Conservation (phyloP, 148 eudicot species). For the Vaccinium myrtillus region DNA sequence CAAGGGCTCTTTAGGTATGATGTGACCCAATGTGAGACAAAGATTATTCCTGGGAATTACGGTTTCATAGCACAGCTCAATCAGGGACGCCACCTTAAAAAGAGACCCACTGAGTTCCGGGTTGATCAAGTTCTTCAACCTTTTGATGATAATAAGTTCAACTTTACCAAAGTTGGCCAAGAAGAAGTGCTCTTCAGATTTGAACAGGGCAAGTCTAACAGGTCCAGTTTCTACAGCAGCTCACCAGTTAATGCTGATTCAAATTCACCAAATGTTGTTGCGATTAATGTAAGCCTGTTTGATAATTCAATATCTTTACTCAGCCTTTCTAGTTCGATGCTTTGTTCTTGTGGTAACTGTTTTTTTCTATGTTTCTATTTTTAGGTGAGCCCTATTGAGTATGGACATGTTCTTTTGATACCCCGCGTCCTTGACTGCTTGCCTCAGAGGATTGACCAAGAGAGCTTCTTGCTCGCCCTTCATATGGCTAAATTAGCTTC, state of each 20-base stretch:
- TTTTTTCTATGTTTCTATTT: background rate
- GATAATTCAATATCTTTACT: background rate
- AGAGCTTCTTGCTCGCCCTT: slow-evolving; percentile 78
- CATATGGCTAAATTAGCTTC: slow-evolving; percentile 72
- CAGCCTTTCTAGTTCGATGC: background rate
- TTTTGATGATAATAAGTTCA: slow-evolving; percentile 78
- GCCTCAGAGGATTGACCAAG: slow-evolving; percentile 78
- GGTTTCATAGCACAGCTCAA: slow-evolving; percentile 91
- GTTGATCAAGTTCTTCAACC: slow-evolving; percentile 87
- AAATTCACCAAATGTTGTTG: slow-evolving; percentile 68
- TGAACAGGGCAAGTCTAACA: slow-evolving; percentile 48
- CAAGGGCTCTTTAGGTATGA: slow-evolving; percentile 55
- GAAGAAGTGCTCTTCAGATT: slow-evolving; percentile 82
- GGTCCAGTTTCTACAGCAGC: slow-evolving; percentile 43
- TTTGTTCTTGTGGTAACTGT: background rate
- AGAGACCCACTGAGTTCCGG: slow-evolving; percentile 87
- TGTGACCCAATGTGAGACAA: slow-evolving; percentile 58
- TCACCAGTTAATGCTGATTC: slow-evolving; percentile 41
- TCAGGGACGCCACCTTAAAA: slow-evolving; percentile 87
- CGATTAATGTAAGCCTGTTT: slow-evolving; percentile 64
- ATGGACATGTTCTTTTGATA: slow-evolving; percentile 85
- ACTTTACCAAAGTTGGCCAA: slow-evolving; percentile 86
- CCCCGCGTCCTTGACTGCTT: slow-evolving; percentile 75
- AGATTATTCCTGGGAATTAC: slow-evolving; percentile 65
- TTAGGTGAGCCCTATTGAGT: slow-evolving; percentile 96